Evolutionary conservation across 495 filamentous ascomycete species (phyloP), one percentile per base, ranked within the genome.

Genomic region (Haplographium delicatum): DNA sequence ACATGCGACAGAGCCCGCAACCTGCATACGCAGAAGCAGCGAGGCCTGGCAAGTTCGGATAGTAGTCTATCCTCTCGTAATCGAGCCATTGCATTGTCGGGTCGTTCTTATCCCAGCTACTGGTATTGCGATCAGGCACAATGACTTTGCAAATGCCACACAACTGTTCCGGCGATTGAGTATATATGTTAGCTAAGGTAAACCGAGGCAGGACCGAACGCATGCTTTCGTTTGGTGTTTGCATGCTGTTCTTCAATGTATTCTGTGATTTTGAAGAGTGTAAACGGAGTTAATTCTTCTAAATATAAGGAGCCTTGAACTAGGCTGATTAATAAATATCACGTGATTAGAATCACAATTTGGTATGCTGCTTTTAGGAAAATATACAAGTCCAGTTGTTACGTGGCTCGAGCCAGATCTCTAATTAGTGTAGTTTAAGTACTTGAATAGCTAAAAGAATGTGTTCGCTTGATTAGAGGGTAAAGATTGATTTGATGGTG

Each of bases 1-100:
- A 24, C 15, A 54, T 8, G 15, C 44, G 44, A 22, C 51, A 54
- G 41, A 54, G 39, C 28, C 34, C 51, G 30, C 51, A 54, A 20
- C 51, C 51, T 28, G 43, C 44, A 8, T 18, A 51, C n/a, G 51
- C 43, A 11, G 44, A 38, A n/a, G 26, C 51, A 22, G 33, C 46
- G 9, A 54, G 37, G 20, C 27, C 19, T 22, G 51, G 44, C 22
- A 54, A 54, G 44, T 50, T 24, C 16, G 51, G 51, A 34, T 47
- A 54, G 13, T 22, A 25, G 37, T 54, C 51, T 28, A 47, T 23
- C 13, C 44, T 47, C 10, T 49, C 44, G 26, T 54, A 54, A 18
- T 35, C 33, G 33, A 35, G 33, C 33, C 33, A 35, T 35, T 35
- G 33, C 33, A 35, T 16, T 8, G 33, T 13, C 33, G 33, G 33